These are phyloP conservation scores for Trichomonas gallinae DNA, from an alignment of 208 protist species.

Conservation along the genomic window DNA sequence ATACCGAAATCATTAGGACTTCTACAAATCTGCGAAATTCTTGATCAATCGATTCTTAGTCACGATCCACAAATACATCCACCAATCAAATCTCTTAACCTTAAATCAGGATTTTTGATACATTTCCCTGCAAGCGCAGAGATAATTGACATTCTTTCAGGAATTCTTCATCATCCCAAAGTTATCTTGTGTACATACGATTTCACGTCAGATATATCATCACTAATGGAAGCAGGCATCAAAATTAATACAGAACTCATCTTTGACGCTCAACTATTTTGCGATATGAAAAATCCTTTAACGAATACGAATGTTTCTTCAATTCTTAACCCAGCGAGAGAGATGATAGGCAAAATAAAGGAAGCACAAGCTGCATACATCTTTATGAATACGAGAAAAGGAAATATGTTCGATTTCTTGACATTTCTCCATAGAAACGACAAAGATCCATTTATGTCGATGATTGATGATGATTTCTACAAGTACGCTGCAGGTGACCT, in stretches of 20 bases:
- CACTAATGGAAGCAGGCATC: not conserved
- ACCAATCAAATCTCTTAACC: not conserved
- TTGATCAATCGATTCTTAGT: not conserved
- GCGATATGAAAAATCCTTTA: not conserved
- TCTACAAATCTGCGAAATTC: not conserved
- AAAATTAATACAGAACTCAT: not conserved
- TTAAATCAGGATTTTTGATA: not conserved
- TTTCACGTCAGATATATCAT: not conserved
- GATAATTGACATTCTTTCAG: not conserved
- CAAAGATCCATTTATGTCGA: not conserved
- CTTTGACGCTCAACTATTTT: not conserved
- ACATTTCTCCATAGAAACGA: not conserved
- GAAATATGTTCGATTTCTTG: not conserved
- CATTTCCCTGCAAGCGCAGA: not conserved
- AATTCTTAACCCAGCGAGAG: not conserved
- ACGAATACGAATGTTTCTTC: not conserved
- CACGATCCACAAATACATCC: no score
- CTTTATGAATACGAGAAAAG: not conserved
- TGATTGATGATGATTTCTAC: not conserved
- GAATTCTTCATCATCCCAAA: not conserved
- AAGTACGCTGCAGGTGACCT: not conserved
- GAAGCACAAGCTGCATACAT: not conserved
- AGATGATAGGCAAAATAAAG: not conserved
- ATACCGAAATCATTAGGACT: not conserved
- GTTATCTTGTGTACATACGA: not conserved